These are phyloP conservation scores for Plantago coronopus DNA, from an alignment of 305 asterid genomes.

Conservation along the genomic window DNA sequence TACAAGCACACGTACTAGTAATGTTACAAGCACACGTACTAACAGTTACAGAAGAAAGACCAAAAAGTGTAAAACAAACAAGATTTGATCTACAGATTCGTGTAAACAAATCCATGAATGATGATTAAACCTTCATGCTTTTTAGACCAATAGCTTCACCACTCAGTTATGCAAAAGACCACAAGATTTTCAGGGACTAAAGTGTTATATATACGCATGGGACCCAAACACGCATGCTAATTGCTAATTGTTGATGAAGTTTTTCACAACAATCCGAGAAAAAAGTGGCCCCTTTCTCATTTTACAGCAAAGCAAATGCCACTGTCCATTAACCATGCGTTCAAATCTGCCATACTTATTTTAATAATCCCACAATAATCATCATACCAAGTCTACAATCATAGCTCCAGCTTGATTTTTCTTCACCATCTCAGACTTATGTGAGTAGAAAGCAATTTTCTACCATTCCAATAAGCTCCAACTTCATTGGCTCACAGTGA, in stretches of 20 bases:
- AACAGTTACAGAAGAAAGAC: constrained; percentile 25
- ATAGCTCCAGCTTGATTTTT: constrained; percentile 26
- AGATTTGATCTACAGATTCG: constrained; percentile 35
- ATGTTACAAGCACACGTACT: constrained; percentile 32
- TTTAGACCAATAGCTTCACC: constrained; percentile 11
- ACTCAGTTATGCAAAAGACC: constrained; percentile 10
- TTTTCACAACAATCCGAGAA: constrained; percentile 35
- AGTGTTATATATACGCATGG: constrained; percentile 48
- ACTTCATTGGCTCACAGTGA: constrained; percentile 34
- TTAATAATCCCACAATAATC: constrained; percentile 45
- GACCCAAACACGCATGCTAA: constrained; percentile 55
- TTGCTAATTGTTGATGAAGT: constrained; percentile 21
- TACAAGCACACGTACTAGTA: constrained; percentile 31
- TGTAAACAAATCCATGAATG: constrained; percentile 21
- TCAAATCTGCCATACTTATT: constrained; percentile 34
- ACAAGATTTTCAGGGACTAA: constrained; percentile 27
- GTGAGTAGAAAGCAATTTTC: constrained; percentile 27
- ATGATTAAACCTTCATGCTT: constrained; percentile 28
- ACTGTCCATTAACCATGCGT: constrained; percentile 39
- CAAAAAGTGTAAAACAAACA: constrained; percentile 30
- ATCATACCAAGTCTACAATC: constrained; percentile 48
- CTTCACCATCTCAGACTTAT: constrained; percentile 28
- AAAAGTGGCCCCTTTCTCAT: constrained; percentile 29
- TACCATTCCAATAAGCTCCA: constrained; percentile 35
- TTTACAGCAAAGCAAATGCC: constrained; percentile 47